A percentile compares a stretch with the other conserved stretches of the same genome.
phyloP scores from a whole-genome alignment of 2,329 filamentous ascomycete species.

The Paraphoma sp. region DNA sequence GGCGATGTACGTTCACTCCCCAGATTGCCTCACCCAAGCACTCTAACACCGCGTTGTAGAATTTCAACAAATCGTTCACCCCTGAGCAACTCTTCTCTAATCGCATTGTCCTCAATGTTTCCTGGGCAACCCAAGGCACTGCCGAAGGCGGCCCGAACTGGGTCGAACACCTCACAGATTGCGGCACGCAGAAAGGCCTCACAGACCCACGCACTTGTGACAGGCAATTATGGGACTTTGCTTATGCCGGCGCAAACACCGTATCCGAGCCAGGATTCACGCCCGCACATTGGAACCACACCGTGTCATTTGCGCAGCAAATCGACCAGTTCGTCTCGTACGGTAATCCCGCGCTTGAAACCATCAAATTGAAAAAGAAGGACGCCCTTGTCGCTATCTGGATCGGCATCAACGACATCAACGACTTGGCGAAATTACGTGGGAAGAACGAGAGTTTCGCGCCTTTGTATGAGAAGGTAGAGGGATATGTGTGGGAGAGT shows the following conservation, averaged over 20 bases:
- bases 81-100: slow-evolving; percentile 53
- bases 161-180: slow-evolving; percentile 61
- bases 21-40: background rate
- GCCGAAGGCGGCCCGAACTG: slow-evolving; percentile 63
- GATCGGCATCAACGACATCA: slow-evolving; percentile 66
- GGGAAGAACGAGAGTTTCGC: slow-evolving; percentile 53
- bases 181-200: slow-evolving; percentile 54
- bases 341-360: slow-evolving; percentile 50
- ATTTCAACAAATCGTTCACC: slow-evolving; percentile 55
- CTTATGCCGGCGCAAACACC: slow-evolving; percentile 62
- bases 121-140: slow-evolving; percentile 42
- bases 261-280: slow-evolving; percentile 47
- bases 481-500: slow-evolving; percentile 50
- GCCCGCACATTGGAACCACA: slow-evolving; percentile 60
- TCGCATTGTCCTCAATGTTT: slow-evolving; percentile 61
- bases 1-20: slow-evolving; percentile 48
- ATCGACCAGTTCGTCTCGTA: slow-evolving; percentile 57
- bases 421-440: slow-evolving; percentile 52
- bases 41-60: background rate
- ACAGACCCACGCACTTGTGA: slow-evolving; percentile 54
- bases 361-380: slow-evolving; percentile 36
- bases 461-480: slow-evolving; percentile 54
- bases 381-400: slow-evolving; percentile 58
- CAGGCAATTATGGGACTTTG: slow-evolving; percentile 63
- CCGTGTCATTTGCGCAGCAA: slow-evolving; percentile 58